phyloP scores from a whole-genome alignment of 306 rosid species.

The Vicia sativa region DNA sequence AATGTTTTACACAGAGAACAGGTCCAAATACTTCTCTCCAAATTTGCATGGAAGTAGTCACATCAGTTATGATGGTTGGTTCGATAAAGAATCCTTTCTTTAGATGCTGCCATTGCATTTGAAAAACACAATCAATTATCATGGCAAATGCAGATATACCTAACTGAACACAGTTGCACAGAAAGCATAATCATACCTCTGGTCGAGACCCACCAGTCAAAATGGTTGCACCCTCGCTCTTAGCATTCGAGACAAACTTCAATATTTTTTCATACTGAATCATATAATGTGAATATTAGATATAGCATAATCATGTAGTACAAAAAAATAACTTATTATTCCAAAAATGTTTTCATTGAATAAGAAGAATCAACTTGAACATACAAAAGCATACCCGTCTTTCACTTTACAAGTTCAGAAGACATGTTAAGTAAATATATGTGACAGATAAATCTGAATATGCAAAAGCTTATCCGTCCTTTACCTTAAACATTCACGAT shows the following conservation, averaged over 20 bases:
- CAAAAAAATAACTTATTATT: conserved; percentile 6
- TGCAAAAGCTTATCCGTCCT: conserved; percentile 15
- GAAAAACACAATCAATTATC: conserved; percentile 13
- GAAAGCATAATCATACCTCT: conserved; percentile 60
- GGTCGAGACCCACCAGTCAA: conserved; percentile 90
- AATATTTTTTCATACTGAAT: conserved; percentile 82
- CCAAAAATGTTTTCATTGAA: conserved; percentile 26
- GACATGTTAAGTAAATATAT: background rate
- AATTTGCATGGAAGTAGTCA: conserved; percentile 90
- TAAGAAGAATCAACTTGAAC: conserved; percentile 29
- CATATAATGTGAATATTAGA: conserved; percentile 45
- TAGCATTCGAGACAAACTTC: conserved; percentile 82
- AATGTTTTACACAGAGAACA: conserved; percentile 90
- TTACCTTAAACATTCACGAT: conserved; percentile 4
- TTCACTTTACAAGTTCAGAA: conserved; percentile 14
- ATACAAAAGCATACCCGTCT: conserved; percentile 18
- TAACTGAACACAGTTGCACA: conserved; percentile 18
- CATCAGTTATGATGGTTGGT: conserved; percentile 79
- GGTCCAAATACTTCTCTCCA: conserved; percentile 99
- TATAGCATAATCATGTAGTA: conserved; percentile 31
- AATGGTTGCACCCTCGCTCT: conserved; percentile 91
- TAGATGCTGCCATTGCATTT: conserved; percentile 70
- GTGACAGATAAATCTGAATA: conserved; percentile 29
- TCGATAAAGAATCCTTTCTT: conserved; percentile 81
- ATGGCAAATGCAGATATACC: conserved; percentile 18